Evolutionary conservation across 1,139 yeast species (phyloP), one percentile per base, ranked within the genome.

Genomic region (Torulaspora pretoriensis): DNA sequence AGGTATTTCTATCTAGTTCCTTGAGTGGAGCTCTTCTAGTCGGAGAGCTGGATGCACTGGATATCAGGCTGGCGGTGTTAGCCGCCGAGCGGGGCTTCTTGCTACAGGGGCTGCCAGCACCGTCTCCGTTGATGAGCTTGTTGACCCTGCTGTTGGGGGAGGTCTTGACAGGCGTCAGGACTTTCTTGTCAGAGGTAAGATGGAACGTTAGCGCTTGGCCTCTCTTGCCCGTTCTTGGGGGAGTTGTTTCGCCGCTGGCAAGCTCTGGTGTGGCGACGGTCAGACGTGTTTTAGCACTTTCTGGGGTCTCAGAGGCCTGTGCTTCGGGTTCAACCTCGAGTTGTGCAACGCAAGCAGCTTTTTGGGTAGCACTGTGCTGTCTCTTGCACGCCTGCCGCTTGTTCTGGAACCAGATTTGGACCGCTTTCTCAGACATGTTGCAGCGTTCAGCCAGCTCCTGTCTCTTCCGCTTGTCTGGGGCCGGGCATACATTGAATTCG

Each of bases 341-440:
- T 14, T 34, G 38, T 4, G 28, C 33, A 4, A 19, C 5, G 13
- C 22, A 34, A 1, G 43, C 28, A 10, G 43, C 32, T 12, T 41
- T 46, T 27, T 39, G 40, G 23, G 44, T 38, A 12, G 45, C 29
- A 22, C 34, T 46, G 22, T 32, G 43, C 28, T 51, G 51, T 33
- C 46, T 53, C 32, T 51, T 79, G 53, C 81, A 68, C 35, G 89
- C 77, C 69, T 92, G 98, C 66, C 98, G 80, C 65, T 81, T 85
- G 68, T 92, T 92, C 68, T 92, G 98, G 68, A 92, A 92, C 98
- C 98, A 92, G 53, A 92, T 88, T 68, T 92, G 97, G 25, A 92
- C 95, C 1, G 97, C 95, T 65, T 89, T 89, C 64, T 89, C 97
- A n/a, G 92, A 78, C 97, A 90, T 92, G 52, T 80, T 80, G 35